Percentiles rank a stretch among this genome's conserved stretches.
Evolutionary conservation across 1,284 basidiomycete species (phyloP).

Genomic region (Lignosus rhinocerotis): DNA sequence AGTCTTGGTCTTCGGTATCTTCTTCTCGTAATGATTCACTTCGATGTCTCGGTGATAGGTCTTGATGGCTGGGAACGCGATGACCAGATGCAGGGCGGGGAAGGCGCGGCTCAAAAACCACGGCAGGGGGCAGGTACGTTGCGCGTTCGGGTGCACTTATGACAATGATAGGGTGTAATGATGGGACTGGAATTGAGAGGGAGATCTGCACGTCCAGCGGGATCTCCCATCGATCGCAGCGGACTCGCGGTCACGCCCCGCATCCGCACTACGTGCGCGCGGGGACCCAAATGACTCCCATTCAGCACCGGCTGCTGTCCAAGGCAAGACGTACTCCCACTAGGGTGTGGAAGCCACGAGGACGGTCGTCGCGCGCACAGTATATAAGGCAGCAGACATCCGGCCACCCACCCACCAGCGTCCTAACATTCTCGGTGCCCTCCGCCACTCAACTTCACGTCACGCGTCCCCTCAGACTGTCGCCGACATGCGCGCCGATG

Average conservation of each 20-base stretch:
- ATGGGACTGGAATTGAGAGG: not conserved
- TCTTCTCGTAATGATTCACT: not conserved
- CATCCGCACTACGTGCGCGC: conserved; percentile 5
- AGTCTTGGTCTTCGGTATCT: not conserved
- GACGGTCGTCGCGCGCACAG: conserved; percentile 12
- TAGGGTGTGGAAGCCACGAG: conserved; percentile 18
- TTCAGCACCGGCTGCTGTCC: conserved; percentile 9
- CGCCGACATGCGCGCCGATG: not conserved
- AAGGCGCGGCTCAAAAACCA: not conserved
- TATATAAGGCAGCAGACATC: conserved; percentile 15
- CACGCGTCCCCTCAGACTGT: not conserved
- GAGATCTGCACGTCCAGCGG: conserved; percentile 1
- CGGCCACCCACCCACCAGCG: not conserved
- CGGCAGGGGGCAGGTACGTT: not conserved
- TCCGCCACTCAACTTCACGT: not conserved
- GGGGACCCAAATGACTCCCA: conserved; percentile 2
- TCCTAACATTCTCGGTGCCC: not conserved
- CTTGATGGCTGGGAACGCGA: not conserved
- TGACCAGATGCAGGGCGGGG: not conserved
- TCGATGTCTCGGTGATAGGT: not conserved
- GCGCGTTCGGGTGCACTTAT: not conserved
- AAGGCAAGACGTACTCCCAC: conserved; percentile 3
- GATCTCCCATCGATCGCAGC: conserved; percentile 14
- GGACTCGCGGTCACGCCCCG: conserved; percentile 2
- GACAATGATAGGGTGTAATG: not conserved